These are phyloP conservation scores for Fragaria ananassa DNA, from an alignment of 306 rosid species.

Conservation along the genomic window DNA sequence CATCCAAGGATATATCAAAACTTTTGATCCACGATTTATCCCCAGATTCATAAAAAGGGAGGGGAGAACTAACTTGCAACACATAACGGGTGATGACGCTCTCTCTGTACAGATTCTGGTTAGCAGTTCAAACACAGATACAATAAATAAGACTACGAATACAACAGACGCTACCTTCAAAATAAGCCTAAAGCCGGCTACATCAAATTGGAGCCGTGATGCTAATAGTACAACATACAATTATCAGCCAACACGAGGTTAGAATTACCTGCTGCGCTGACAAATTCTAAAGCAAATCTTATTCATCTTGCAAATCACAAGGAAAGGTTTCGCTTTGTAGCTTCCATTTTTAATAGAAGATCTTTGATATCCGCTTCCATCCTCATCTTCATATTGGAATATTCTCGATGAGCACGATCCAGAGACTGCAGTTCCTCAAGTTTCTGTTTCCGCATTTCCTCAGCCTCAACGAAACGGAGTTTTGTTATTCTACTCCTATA, in stretches of 20 bases:
- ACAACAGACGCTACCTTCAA: constrained; percentile 3
- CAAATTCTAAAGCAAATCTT: background rate
- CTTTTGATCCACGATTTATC: background rate
- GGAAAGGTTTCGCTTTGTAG: constrained; percentile 77
- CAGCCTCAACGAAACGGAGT: constrained; percentile 61
- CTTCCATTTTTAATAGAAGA: constrained; percentile 88
- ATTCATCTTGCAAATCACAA: constrained; percentile 36
- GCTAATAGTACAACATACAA: constrained; percentile 9
- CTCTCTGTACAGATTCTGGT: constrained; percentile 61
- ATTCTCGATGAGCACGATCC: constrained; percentile 73
- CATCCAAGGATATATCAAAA: background rate
- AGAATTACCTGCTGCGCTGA: background rate
- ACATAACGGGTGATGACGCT: constrained; percentile 34
- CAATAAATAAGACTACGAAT: background rate
- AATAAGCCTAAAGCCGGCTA: background rate
- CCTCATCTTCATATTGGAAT: constrained; percentile 76
- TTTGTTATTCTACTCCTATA: constrained; percentile 62
- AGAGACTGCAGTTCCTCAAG: constrained; percentile 74
- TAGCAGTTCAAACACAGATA: constrained; percentile 22
- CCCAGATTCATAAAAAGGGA: background rate
- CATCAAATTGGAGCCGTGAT: constrained; percentile 3
- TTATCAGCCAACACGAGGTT: background rate
- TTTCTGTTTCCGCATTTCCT: constrained; percentile 74
- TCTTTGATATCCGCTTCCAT: constrained; percentile 92
- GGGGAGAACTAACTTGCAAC: constrained; percentile 28